phyloP scores from a whole-genome alignment of 164 flowering plant genomes.

The Chloranthus sessilifolius region DNA sequence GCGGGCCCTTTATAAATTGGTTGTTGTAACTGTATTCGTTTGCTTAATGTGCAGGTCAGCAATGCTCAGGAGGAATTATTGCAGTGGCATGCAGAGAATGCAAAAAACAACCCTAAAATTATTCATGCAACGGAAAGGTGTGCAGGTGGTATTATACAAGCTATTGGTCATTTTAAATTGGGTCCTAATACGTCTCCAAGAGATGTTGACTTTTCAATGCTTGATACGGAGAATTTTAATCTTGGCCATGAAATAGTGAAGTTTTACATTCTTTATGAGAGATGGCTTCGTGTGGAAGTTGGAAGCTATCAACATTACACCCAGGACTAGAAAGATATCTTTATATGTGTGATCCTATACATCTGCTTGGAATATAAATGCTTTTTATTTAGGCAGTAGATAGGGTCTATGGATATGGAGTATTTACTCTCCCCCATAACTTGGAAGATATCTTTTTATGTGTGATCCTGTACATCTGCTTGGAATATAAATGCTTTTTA shows the following conservation, averaged over 20 bases:
- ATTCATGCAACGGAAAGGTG: constrained; percentile 80
- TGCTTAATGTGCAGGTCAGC: constrained; percentile 61
- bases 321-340: constrained; percentile 34
- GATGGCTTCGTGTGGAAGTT: constrained; percentile 70
- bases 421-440: no score
- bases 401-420: no score
- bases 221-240: constrained; percentile 24
- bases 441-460: no score
- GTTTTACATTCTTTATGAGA: constrained; percentile 64
- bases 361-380: no score
- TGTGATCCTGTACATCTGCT: no score
- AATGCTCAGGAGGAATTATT: constrained; percentile 89
- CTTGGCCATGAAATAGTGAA: constrained; percentile 60
- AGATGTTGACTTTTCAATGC: constrained; percentile 44
- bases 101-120: constrained; percentile 63
- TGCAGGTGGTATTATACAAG: constrained; percentile 80
- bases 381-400: no score
- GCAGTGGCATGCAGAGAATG: constrained; percentile 75
- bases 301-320: constrained; percentile 34
- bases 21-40: no score
- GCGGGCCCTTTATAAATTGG: no score
- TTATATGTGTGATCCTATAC: no score
- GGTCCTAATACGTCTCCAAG: constrained; percentile 62
- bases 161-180: constrained; percentile 71
- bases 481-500: no score